Evolutionary conservation across 2,329 filamentous ascomycete species (phyloP), one percentile per base, ranked within the genome.

Genomic region (Rhexocercosporidium sp.): DNA sequence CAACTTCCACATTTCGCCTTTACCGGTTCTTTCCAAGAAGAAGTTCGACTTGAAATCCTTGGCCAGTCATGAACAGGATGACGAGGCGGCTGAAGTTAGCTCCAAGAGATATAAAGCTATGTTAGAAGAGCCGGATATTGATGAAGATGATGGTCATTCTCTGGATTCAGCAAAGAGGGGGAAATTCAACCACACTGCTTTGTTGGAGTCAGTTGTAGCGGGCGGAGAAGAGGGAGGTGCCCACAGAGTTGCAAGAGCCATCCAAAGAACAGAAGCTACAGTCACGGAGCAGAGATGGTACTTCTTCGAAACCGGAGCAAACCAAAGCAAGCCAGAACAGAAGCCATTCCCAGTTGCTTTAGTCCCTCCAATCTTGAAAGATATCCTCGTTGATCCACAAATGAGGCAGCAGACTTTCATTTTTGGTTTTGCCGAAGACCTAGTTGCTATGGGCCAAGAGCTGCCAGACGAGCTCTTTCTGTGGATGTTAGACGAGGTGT

Each of bases 401-500:
- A 80, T 82, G 46, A 84, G 90, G 59, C 81, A 86, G 64, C 85
- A 88, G 70, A 82, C 86, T 44, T 85, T 93, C 62, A 78, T 87
- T 27, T 88, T 87, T 22, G 90, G 91, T 1, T 79, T 91, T 65
- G 82, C 89, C 1, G 83, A 86, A 64, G 83, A 86, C 53, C 80
- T 90, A 16, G 79, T 86, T 18, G 74, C 76, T 4, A 77, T 78
- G 65, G 80, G 80, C 46, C 76, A 78, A 14, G 70, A 75, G 3
- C 75, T 93, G 14, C 87, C 91, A 0, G 86, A 92, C 67, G 84
- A 90, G 64, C 74, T 93, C 0, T 83, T 92, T 59, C 73, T 84
- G 18, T 94, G 92, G 91, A 80, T 93, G 3, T 74, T 91, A 6
- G 79, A 86, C 59, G 84, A 89, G 78, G 79, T 89, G 25, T 86